Evolutionary conservation across 345 rosid species (phyloP).

Genomic region (Pistacia atlantica): DNA sequence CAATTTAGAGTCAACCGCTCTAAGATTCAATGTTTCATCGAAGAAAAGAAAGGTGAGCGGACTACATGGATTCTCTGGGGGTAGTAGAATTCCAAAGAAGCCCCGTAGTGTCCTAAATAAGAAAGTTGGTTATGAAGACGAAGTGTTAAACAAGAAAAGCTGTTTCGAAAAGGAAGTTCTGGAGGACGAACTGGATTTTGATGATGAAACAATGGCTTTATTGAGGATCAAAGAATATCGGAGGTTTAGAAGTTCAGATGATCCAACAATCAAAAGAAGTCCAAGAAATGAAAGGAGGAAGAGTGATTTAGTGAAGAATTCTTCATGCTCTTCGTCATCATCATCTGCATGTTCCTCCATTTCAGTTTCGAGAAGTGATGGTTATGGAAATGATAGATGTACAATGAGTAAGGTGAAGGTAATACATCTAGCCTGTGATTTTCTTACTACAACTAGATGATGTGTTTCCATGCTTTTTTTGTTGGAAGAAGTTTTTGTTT

Average conservation of each 20-base stretch:
- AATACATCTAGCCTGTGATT: not conserved
- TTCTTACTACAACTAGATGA: not conserved
- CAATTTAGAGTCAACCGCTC: not conserved
- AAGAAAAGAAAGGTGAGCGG: conserved; percentile 18
- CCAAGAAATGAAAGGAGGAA: conserved; percentile 13
- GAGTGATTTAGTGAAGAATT: conserved; percentile 16
- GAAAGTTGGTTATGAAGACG: conserved; percentile 10
- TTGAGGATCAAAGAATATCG: conserved; percentile 27
- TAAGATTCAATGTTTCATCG: conserved; percentile 13
- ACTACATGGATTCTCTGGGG: conserved; percentile 12
- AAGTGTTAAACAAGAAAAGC: not conserved
- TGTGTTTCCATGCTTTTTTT: not conserved
- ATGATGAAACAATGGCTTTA: conserved; percentile 26
- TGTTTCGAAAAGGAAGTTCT: conserved; percentile 11
- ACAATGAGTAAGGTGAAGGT: conserved; percentile 30
- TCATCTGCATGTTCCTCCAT: conserved; percentile 23
- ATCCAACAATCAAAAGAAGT: conserved; percentile 10
- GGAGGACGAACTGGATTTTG: conserved; percentile 26
- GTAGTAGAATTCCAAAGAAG: conserved; percentile 27
- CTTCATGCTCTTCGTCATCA: conserved; percentile 18
- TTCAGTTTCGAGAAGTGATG: conserved; percentile 29
- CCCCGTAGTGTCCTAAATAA: conserved; percentile 14
- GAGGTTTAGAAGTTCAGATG: conserved; percentile 8
- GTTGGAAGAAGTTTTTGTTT: not conserved
- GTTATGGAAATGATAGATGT: conserved; percentile 19